Evolutionary conservation across 306 rosid genomes (phyloP), one percentile per base, ranked within the genome.

Genomic region (Dalbergia oliveri): DNA sequence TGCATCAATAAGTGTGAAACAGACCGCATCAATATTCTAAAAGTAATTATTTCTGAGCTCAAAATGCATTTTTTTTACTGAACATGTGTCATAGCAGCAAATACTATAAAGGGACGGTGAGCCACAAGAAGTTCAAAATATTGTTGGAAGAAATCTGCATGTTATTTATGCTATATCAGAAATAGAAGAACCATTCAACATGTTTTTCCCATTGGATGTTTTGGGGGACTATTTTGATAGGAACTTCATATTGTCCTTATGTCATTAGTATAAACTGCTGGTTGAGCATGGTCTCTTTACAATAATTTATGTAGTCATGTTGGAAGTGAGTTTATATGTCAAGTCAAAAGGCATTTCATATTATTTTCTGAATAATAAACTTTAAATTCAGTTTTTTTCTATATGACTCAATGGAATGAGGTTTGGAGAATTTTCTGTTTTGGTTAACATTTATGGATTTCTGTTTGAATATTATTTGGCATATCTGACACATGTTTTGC

Each of bases 21-120:
- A 64, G 98, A 96, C 81, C 97, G 89, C 80, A 85, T 89, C 80
- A 96, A 96, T 90, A 96, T 96, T 83, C 88, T 96, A 70, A 93
- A 91, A 91, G 99, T 96, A 96, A 85, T 78, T 76, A 31, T 49
- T 77, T 69, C 76, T 63, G 73, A 81, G 74, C 79, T 84, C 74
- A 49, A 33, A 44, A 39, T 53, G 44, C 33, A 49, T 83, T 85
- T 71, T 51, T 69, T 62, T 34, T 76, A 50, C 64, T 21, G 18
- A 6, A 26, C 31, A 26, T 26, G 31, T 44, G 10, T 45, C 47
- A 26, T 67, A 77, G 53, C 66, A 68, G 14, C 47, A 59, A 35
- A 6, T 37, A n/a, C 26, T 69, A 6, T 44, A 19, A 39, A 69
- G 57, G 49, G 47, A 57, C 12, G 78, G 57, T 64, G 43, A 81